Percentiles rank a stretch among this genome's conserved stretches.
Evolutionary conservation across 176 grass and related monocot genomes (phyloP).

Genomic region (Thalia dealbata): DNA sequence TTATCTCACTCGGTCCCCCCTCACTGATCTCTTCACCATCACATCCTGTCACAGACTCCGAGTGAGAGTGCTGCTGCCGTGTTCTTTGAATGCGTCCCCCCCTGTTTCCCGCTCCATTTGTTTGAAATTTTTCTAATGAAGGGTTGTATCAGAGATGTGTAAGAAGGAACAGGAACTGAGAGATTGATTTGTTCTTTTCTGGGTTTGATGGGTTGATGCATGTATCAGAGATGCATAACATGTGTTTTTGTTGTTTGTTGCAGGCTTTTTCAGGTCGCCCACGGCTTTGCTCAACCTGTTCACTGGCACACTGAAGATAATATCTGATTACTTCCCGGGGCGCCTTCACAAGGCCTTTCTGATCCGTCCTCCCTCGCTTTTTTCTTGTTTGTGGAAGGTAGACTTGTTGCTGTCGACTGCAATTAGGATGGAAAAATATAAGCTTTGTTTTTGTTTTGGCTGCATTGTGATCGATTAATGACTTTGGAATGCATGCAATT

Average conservation of each 20-base stretch:
- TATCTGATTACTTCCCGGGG: conserved; percentile 89
- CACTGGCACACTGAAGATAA: conserved; percentile 83
- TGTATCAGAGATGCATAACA: too few species aligned
- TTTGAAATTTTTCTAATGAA: background rate
- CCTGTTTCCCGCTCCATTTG: background rate
- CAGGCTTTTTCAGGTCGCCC: conserved; percentile 95
- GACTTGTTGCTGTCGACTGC: background rate
- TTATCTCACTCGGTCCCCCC: background rate
- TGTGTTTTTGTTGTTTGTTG: background rate
- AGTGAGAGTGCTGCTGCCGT: background rate
- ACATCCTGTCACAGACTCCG: background rate
- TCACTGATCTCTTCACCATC: background rate
- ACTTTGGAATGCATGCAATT: background rate
- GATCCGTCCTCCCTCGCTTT: conserved; percentile 84
- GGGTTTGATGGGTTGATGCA: background rate
- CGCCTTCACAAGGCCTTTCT: conserved; percentile 82
- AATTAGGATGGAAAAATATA: background rate
- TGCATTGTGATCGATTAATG: background rate
- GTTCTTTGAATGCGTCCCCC: background rate
- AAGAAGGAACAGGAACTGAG: conserved; percentile 2
- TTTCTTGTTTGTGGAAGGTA: conserved; percentile 97
- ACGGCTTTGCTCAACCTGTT: conserved; percentile 82
- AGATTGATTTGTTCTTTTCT: conserved; percentile 1
- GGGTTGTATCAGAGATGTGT: background rate
- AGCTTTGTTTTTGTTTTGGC: background rate